These are phyloP conservation scores for Globisporangium carolinianum DNA, from an alignment of 352 stramenopile genomes.

Conservation along the genomic window DNA sequence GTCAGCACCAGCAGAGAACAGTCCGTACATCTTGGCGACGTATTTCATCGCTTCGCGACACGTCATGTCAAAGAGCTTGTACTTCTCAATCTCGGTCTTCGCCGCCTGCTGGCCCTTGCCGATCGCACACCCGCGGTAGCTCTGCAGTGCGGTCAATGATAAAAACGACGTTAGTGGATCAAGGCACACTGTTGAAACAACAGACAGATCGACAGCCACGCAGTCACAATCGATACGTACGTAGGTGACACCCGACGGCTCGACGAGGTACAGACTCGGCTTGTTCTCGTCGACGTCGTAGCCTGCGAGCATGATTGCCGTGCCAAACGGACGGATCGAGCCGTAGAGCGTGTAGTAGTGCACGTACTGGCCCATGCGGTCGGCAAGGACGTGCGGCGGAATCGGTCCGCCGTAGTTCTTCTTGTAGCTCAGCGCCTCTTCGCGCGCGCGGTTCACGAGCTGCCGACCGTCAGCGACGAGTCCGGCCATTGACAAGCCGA, in stretches of 20 bases:
- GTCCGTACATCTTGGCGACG: conserved; percentile 93
- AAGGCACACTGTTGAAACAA: background rate
- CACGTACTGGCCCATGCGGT: conserved; percentile 95
- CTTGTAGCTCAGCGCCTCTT: conserved; percentile 93
- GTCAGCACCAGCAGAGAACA: background rate
- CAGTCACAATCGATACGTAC: conserved; percentile 28
- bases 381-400: conserved; percentile 89
- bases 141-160: conserved; percentile 35
- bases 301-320: conserved; percentile 91
- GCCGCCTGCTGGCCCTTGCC: conserved; percentile 97
- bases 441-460: conserved; percentile 92
- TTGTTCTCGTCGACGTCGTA: conserved; percentile 94
- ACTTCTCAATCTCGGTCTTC: conserved; percentile 99
- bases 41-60: conserved; percentile 97
- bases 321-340: conserved; percentile 95
- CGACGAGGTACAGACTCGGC: conserved; percentile 87
- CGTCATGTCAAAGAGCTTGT: conserved; percentile 93
- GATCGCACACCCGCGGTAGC: conserved; percentile 95
- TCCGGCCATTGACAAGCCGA: conserved; percentile 92
- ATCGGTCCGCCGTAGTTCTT: conserved; percentile 95
- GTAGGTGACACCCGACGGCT: conserved; percentile 89
- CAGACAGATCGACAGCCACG: background rate
- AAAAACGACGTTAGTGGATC: too few relatives aligned
- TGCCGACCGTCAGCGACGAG: conserved; percentile 94
- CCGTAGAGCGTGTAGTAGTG: conserved; percentile 99